These are phyloP conservation scores for Naematelia encephala DNA, from an alignment of 768 basidiomycete species.

Conservation along the genomic window DNA sequence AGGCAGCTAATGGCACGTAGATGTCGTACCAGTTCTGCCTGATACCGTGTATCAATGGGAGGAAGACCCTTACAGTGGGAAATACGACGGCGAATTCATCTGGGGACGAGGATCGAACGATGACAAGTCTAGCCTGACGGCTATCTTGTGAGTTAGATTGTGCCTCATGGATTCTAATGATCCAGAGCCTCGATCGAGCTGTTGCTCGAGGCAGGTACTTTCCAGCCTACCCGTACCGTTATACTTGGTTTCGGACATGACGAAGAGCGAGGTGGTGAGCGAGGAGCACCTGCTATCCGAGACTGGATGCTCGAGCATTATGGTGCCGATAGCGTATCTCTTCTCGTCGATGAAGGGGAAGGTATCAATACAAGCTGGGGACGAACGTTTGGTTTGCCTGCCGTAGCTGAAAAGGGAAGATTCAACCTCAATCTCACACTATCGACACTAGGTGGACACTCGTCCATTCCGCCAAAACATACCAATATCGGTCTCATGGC, in stretches of 20 bases:
- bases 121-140: conserved; percentile 61
- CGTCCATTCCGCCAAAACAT: conserved; percentile 73
- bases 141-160: conserved; percentile 58
- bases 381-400: conserved; percentile 38
- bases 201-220: conserved; percentile 57
- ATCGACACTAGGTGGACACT: conserved; percentile 68
- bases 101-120: conserved; percentile 74
- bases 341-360: conserved; percentile 81
- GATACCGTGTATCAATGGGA: conserved; percentile 60
- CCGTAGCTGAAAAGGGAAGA: conserved; percentile 48
- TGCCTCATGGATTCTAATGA: conserved; percentile 54
- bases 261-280: conserved; percentile 59
- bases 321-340: conserved; percentile 67
- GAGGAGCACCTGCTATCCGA: conserved; percentile 53
- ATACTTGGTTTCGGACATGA: conserved; percentile 60
- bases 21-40: conserved; percentile 66
- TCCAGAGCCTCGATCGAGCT: conserved; percentile 61
- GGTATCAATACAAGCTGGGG: conserved; percentile 42
- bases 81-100: conserved; percentile 56
- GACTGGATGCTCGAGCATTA: conserved; percentile 60
- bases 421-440: conserved; percentile 32
- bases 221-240: conserved; percentile 56
- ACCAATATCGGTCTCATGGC: conserved; percentile 78
- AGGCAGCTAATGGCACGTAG: conserved; percentile 9
- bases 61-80: conserved; percentile 62